Evolutionary conservation across 1,284 basidiomycete genomes (phyloP).

Genomic region (Earliella scabrosa): DNA sequence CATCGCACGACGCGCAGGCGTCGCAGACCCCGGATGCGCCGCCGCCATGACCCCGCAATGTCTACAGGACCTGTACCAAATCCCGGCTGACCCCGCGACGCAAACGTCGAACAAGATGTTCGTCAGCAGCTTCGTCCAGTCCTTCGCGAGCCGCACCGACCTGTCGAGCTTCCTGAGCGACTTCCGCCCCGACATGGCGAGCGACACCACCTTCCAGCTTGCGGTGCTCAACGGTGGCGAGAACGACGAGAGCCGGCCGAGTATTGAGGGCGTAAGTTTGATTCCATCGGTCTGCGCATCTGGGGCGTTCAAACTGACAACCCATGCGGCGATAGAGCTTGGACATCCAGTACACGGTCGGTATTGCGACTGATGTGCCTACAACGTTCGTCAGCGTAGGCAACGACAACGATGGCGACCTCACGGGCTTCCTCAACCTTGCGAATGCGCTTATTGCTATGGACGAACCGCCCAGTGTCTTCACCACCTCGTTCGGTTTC

Average conservation of each 20-base stretch:
- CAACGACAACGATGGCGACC: slow-evolving; percentile 22
- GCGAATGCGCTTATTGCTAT: slow-evolving; percentile 33
- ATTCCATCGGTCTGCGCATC: neutral
- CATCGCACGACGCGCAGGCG: slow-evolving; percentile 7
- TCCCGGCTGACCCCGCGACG: slow-evolving; percentile 48
- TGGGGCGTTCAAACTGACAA: neutral
- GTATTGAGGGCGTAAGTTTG: slow-evolving; percentile 23
- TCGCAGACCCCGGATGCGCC: slow-evolving; percentile 22
- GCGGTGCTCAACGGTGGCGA: slow-evolving; percentile 34
- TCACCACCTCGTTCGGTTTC: slow-evolving; percentile 52
- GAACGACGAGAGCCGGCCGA: slow-evolving; percentile 31
- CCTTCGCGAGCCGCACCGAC: slow-evolving; percentile 56
- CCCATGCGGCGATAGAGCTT: slow-evolving; percentile 41
- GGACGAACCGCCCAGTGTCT: slow-evolving; percentile 35
- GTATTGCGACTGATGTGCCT: slow-evolving; percentile 54
- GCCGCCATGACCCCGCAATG: slow-evolving; percentile 55
- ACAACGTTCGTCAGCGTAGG: slow-evolving; percentile 26
- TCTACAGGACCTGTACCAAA: slow-evolving; percentile 56
- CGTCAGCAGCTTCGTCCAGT: slow-evolving; percentile 59
- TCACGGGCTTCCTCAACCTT: slow-evolving; percentile 35
- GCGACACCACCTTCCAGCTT: slow-evolving; percentile 24
- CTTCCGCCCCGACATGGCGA: slow-evolving; percentile 52
- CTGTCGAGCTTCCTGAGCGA: slow-evolving; percentile 53
- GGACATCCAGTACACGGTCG: slow-evolving; percentile 68
- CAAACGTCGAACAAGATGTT: slow-evolving; percentile 52